Evolutionary conservation across 345 rosid genomes (phyloP), one percentile per base, ranked within the genome.

Genomic region (Citrus trifoliata): DNA sequence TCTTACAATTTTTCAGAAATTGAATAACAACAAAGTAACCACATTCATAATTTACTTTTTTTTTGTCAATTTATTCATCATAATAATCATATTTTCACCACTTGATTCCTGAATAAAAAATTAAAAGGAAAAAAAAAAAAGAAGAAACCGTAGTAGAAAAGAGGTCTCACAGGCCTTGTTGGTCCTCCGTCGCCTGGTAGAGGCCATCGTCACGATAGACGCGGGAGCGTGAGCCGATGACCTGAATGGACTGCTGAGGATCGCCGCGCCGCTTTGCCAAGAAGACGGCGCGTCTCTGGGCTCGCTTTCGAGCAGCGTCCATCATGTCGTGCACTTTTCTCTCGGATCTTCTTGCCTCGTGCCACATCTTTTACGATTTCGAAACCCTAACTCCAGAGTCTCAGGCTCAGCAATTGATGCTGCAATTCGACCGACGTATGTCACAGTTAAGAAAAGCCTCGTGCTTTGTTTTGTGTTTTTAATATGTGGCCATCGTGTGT

Each of bases 261-360:
- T 96, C 99, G 71, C 99, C 99, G 46, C 98, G 94, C 37, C 98
- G 83, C 86, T 94, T 90, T 12, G 99, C 98, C 75, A 96, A 76
- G 86, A 87, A 91, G 32, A 94, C 88, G 55, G 98, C 99, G 71
- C 98, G 86, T 33, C 99, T 76, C 80, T 94, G 98, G 4, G 98
- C 99, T 81, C 99, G 81, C 87, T 94, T 97, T 67, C 99, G 95
- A 82, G 98, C 98, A 0, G 97, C 98, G 90, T 94, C 98, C 99
- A 96, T 96, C 93, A 94, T 85, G 86, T 94, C 98, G 85, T 96
- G 99, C 13, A 96, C 99, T 68, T 94, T 94, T 91, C 82, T 88
- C 90, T 96, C 99, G 86, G 99, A 94, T 86, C 97, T 87, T 82
- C 99, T 88, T 79, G 98, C 98, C 83, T 94, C 99, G 86, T 96